Conservation (phyloP, 768 basidiomycete genomes). For the Leccinum arenicola region DNA sequence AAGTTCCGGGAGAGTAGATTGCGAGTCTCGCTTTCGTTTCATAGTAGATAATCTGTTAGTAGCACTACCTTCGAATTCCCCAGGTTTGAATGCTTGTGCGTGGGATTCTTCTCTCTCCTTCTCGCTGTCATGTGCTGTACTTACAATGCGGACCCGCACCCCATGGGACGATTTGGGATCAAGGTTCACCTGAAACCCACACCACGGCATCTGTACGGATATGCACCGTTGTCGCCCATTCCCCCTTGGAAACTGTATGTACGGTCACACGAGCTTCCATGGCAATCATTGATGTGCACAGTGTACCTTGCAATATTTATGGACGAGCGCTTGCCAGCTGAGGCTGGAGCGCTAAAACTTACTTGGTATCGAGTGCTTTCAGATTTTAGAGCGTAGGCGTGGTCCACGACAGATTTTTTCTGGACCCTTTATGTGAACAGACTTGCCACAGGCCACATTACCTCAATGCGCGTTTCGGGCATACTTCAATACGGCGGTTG, state of each 20-base stretch:
- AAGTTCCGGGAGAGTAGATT: too few relatives aligned
- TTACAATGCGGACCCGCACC: background rate
- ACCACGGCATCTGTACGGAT: background rate
- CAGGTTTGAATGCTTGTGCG: background rate
- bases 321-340: background rate
- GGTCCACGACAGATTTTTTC: background rate
- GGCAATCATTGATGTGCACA: background rate
- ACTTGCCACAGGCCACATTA: background rate
- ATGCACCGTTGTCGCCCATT: background rate
- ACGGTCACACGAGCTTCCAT: background rate
- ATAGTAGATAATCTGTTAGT: too few relatives aligned
- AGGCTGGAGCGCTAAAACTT: background rate
- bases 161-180: background rate
- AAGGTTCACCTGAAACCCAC: background rate
- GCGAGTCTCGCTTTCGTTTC: too few relatives aligned
- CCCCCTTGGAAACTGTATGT: background rate
- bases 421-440: background rate
- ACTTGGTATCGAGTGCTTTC: background rate
- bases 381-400: background rate
- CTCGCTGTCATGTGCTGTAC: background rate
- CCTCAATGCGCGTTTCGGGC: background rate
- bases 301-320: background rate
- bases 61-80: too few relatives aligned
- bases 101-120: background rate
- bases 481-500: background rate